Conservation (phyloP, 495 filamentous ascomycete species). For the Filosporella fistucella region DNA sequence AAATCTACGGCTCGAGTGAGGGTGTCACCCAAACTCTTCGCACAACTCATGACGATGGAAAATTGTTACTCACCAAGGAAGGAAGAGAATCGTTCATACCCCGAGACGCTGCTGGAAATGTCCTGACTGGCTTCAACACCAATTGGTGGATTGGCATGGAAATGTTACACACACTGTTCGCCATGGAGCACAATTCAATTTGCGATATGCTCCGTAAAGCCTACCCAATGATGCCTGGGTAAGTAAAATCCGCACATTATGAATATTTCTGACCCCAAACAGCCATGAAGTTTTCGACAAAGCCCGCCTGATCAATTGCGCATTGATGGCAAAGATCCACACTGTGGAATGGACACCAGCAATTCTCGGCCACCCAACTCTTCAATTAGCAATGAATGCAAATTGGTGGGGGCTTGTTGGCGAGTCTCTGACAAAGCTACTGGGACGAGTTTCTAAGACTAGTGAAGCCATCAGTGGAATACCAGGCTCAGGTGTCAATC, state of each 20-base stretch:
- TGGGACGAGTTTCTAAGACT: constrained; percentile 34
- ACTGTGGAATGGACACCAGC: constrained; percentile 43
- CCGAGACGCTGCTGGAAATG: constrained; percentile 27
- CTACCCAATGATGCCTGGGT: constrained; percentile 30
- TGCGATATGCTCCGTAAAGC: constrained; percentile 27
- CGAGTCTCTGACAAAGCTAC: constrained; percentile 31
- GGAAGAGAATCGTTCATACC: constrained; percentile 30
- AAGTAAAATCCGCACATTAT: not conserved
- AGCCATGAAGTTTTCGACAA: constrained; percentile 38
- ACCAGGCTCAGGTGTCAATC: constrained; percentile 33
- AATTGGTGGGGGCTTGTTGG: constrained; percentile 42
- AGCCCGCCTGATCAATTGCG: constrained; percentile 39
- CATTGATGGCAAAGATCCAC: constrained; percentile 43
- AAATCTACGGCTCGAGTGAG: constrained; percentile 40
- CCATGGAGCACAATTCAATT: constrained; percentile 37
- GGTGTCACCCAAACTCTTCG: constrained; percentile 29
- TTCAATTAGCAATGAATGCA: constrained; percentile 32
- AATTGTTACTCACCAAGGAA: constrained; percentile 26
- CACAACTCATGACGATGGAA: constrained; percentile 25
- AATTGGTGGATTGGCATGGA: constrained; percentile 42
- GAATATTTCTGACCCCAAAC: not conserved
- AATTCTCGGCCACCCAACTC: constrained; percentile 36
- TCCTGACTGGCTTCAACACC: constrained; percentile 35
- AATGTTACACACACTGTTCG: constrained; percentile 40
- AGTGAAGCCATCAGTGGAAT: constrained; percentile 36